A percentile compares a stretch with the other conserved stretches of the same genome.
Evolutionary conservation across 2,329 filamentous ascomycete species (phyloP).

Genomic region (Corinectria fuckeliana): DNA sequence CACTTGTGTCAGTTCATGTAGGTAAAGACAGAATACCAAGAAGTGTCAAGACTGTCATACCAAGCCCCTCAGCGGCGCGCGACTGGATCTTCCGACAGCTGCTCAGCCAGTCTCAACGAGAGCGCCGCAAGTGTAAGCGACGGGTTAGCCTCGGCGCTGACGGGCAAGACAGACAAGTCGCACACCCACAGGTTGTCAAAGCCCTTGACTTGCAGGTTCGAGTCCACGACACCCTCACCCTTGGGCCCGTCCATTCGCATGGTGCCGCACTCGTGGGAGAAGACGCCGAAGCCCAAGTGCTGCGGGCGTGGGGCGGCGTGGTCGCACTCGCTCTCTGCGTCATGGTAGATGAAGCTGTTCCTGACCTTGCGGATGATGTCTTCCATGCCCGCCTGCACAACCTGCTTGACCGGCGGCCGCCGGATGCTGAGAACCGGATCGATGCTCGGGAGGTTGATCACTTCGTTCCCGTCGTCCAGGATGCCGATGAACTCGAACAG

Average conservation of each 20-base stretch:
- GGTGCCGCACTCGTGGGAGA: slow-evolving; percentile 27
- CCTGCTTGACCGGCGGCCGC: slow-evolving; percentile 8
- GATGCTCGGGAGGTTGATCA: slow-evolving; percentile 14
- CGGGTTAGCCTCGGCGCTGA: slow-evolving; percentile 25
- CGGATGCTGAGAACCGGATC: slow-evolving; percentile 20
- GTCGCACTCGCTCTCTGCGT: neutral
- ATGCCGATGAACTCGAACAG: slow-evolving; percentile 23
- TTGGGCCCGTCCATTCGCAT: slow-evolving; percentile 26
- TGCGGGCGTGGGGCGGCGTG: slow-evolving; percentile 17
- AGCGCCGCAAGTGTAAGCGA: slow-evolving; percentile 21
- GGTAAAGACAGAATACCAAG: no score
- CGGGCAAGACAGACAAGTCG: slow-evolving; percentile 24
- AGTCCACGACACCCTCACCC: slow-evolving; percentile 9
- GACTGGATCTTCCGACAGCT: slow-evolving; percentile 3
- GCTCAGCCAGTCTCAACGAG: slow-evolving; percentile 20
- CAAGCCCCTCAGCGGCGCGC: neutral
- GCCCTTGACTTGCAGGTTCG: slow-evolving; percentile 14
- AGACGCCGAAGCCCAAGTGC: slow-evolving; percentile 25
- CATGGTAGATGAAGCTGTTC: slow-evolving; percentile 4
- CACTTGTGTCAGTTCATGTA: no score
- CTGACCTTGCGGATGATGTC: neutral
- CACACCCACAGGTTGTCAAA: slow-evolving; percentile 24
- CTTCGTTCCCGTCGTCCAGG: slow-evolving; percentile 13
- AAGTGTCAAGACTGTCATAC: no score
- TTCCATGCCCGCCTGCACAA: slow-evolving; percentile 21